These are phyloP conservation scores for Eucalyptus dawsonii DNA, from an alignment of 345 rosid species.

Conservation along the genomic window DNA sequence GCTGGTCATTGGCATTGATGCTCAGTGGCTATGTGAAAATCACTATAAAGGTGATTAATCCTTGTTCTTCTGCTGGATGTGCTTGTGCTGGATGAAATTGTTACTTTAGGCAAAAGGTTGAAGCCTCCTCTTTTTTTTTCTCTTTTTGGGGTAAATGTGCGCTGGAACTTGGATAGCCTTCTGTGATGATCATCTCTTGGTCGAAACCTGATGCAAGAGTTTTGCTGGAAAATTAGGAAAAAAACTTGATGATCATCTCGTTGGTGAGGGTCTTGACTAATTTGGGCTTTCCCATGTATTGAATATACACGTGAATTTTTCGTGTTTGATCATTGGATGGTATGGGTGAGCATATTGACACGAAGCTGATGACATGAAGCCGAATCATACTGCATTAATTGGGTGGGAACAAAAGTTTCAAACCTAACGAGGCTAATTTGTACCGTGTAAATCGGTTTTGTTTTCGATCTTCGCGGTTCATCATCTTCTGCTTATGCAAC, in stretches of 20 bases:
- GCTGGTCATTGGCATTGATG: neutral
- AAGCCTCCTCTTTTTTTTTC: neutral
- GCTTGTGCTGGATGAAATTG: neutral
- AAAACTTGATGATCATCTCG: neutral
- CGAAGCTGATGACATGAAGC: neutral
- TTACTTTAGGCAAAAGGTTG: neutral
- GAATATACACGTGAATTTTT: neutral
- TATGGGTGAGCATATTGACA: neutral
- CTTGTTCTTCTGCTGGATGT: neutral
- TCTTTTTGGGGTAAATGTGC: neutral
- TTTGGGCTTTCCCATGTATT: neutral
- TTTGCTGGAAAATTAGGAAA: neutral
- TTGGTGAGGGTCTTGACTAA: neutral
- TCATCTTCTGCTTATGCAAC: neutral
- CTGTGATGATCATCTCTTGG: neutral
- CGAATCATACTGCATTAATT: neutral
- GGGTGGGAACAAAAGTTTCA: neutral
- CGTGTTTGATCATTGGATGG: neutral
- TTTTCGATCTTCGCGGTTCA: neutral
- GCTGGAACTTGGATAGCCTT: neutral
- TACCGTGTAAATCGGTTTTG: neutral
- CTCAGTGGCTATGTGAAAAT: neutral
- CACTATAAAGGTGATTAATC: neutral
- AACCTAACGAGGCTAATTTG: neutral
- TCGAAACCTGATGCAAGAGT: neutral